These are phyloP conservation scores for Suillus paluster DNA, from an alignment of 768 basidiomycete species.

Conservation along the genomic window DNA sequence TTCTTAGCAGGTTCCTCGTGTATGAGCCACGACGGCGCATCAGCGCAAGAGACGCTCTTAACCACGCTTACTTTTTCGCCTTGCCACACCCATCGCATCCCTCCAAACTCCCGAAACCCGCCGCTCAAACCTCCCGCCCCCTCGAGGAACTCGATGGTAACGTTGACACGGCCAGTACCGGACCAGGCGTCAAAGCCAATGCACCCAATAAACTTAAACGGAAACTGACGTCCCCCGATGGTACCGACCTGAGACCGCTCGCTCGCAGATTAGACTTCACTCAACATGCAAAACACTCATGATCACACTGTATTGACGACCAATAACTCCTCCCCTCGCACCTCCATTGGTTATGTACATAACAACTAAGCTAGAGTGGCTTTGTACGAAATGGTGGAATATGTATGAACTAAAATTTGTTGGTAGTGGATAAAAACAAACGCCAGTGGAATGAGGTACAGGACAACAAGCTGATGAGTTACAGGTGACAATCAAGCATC, in stretches of 20 bases:
- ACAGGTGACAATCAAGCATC: neutral
- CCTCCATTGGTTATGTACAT: neutral
- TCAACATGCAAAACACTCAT: slow-evolving; percentile 32
- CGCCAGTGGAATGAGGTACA: neutral
- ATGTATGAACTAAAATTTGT: neutral
- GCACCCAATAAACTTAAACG: slow-evolving; percentile 67
- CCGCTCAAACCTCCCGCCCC: slow-evolving; percentile 52
- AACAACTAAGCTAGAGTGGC: neutral
- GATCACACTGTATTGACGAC: neutral
- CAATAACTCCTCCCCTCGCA: neutral
- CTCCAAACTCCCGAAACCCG: slow-evolving; percentile 82
- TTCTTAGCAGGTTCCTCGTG: slow-evolving; percentile 76
- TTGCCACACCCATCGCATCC: slow-evolving; percentile 89
- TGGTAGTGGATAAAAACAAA: neutral
- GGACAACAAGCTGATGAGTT: neutral
- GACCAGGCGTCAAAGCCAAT: slow-evolving; percentile 55
- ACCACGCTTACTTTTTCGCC: slow-evolving; percentile 86
- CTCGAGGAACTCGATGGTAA: slow-evolving; percentile 83
- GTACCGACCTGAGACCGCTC: slow-evolving; percentile 58
- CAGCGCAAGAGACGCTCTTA: slow-evolving; percentile 77
- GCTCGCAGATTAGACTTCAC: slow-evolving; percentile 77
- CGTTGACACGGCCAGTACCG: slow-evolving; percentile 53
- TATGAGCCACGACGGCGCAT: slow-evolving; percentile 89
- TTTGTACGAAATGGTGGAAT: neutral
- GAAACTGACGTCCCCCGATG: slow-evolving; percentile 63